Percentiles rank a stretch among this genome's conserved stretches.
Conservation (phyloP, 1,139 yeast species). For the Arxiozyma telluris region DNA sequence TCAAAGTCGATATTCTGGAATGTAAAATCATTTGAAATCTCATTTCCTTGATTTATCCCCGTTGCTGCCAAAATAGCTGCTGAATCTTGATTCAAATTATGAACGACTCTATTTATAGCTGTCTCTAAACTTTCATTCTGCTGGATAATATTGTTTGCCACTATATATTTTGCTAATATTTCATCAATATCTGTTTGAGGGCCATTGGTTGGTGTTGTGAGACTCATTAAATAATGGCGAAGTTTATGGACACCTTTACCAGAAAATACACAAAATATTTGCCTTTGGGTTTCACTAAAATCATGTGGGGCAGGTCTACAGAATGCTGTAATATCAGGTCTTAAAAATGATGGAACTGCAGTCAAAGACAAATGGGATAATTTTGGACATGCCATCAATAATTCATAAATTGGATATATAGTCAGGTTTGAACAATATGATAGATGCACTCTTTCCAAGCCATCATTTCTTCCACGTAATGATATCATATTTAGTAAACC, state of each 20-base stretch:
- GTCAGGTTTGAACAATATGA: constrained; percentile 83
- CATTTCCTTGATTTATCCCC: constrained; percentile 27
- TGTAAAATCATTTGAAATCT: constrained; percentile 24
- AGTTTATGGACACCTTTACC: constrained; percentile 78
- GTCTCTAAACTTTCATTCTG: constrained; percentile 23
- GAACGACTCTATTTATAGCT: constrained; percentile 24
- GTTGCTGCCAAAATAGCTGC: constrained; percentile 31
- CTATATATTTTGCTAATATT: constrained; percentile 25
- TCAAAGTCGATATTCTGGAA: constrained; percentile 29
- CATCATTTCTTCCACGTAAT: constrained; percentile 61
- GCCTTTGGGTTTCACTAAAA: constrained; percentile 78
- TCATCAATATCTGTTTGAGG: constrained; percentile 30
- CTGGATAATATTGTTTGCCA: constrained; percentile 21
- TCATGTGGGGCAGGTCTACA: constrained; percentile 96
- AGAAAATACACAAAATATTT: constrained; percentile 85
- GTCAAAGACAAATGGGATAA: constrained; percentile 83
- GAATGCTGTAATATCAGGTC: constrained; percentile 75
- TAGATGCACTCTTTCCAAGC: constrained; percentile 84
- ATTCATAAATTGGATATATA: constrained; percentile 57
- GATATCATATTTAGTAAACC: constrained; percentile 75
- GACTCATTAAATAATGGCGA: constrained; percentile 48
- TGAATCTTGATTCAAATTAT: constrained; percentile 27
- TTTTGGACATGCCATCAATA: constrained; percentile 74
- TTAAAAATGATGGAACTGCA: constrained; percentile 80
- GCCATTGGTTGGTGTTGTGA: constrained; percentile 31